Evolutionary conservation across 306 rosid species (phyloP).

Genomic region (Cicer bijugum): DNA sequence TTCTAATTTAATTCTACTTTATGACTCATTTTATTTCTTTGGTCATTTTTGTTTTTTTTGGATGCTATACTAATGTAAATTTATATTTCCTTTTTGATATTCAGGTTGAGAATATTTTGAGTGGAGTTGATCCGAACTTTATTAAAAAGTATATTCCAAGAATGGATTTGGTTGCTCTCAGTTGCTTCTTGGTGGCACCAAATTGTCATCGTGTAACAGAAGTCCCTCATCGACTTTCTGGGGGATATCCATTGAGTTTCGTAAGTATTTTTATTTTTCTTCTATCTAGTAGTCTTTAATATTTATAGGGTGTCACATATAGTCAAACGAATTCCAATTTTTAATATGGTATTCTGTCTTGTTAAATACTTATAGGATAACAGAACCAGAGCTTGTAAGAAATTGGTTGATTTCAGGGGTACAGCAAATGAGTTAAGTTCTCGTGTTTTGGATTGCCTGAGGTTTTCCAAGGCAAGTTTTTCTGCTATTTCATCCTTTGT

Average conservation of each 20-base stretch:
- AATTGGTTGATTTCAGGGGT: constrained; percentile 85
- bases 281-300: constrained; percentile 33
- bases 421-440: constrained; percentile 74
- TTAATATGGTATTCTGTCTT: constrained; percentile 44
- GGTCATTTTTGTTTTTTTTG: constrained; percentile 16
- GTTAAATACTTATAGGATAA: constrained; percentile 67
- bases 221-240: constrained; percentile 58
- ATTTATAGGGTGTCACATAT: constrained; percentile 15
- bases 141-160: constrained; percentile 63
- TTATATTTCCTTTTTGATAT: constrained; percentile 45
- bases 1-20: background rate
- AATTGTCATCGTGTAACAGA: constrained; percentile 88
- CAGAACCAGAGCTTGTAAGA: constrained; percentile 75
- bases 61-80: constrained; percentile 20
- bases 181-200: constrained; percentile 79
- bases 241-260: constrained; percentile 67
- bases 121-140: constrained; percentile 65
- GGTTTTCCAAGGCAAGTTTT: constrained; percentile 81
- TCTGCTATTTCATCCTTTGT: constrained; percentile 13
- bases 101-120: constrained; percentile 75
- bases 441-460: constrained; percentile 78
- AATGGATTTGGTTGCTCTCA: constrained; percentile 56
- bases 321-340: constrained; percentile 32
- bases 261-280: constrained; percentile 55
- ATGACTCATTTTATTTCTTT: constrained; percentile 11